Evolutionary conservation across 352 stramenopile genomes (phyloP).

Genomic region (Globisporangium lucens): DNA sequence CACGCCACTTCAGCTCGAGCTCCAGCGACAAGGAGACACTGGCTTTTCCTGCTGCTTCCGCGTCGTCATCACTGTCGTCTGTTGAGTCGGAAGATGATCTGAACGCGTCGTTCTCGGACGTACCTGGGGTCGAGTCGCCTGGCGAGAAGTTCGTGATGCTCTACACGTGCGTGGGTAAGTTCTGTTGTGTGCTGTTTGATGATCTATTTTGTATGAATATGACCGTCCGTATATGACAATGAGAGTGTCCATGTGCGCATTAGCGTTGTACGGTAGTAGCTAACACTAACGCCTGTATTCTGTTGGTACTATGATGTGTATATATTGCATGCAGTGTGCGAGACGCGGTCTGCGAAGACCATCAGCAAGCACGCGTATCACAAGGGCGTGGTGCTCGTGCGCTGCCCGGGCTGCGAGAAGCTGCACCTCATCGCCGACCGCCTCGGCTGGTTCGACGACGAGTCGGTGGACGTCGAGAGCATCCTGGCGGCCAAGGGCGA

Average conservation of each 20-base stretch:
- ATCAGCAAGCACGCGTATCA: constrained; percentile 97
- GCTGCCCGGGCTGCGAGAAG: constrained; percentile 97
- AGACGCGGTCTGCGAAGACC: constrained; percentile 96
- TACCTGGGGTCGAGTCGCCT: constrained; percentile 70
- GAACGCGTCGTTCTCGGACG: constrained; percentile 23
- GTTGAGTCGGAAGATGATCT: neutral
- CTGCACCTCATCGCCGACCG: constrained; percentile 97
- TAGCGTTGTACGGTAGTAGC: neutral
- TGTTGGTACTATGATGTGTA: neutral
- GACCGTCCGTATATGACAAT: neutral
- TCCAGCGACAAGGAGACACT: constrained; percentile 1
- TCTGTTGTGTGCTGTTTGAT: neutral
- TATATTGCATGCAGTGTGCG: constrained; percentile 78
- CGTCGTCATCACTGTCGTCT: neutral
- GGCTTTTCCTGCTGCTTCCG: neutral
- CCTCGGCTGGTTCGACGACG: constrained; percentile 92
- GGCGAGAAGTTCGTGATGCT: constrained; percentile 97
- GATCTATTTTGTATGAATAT: neutral
- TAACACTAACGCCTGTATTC: constrained; percentile 14
- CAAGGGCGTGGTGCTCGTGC: constrained; percentile 96
- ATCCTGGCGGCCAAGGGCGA: constrained; percentile 77
- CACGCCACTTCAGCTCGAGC: constrained; percentile 8
- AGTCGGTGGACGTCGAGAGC: constrained; percentile 86
- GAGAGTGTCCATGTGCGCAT: neutral
- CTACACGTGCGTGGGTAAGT: constrained; percentile 92